Evolutionary conservation across 1,284 basidiomycete species (phyloP).

Genomic region (Butyriboletus regius): DNA sequence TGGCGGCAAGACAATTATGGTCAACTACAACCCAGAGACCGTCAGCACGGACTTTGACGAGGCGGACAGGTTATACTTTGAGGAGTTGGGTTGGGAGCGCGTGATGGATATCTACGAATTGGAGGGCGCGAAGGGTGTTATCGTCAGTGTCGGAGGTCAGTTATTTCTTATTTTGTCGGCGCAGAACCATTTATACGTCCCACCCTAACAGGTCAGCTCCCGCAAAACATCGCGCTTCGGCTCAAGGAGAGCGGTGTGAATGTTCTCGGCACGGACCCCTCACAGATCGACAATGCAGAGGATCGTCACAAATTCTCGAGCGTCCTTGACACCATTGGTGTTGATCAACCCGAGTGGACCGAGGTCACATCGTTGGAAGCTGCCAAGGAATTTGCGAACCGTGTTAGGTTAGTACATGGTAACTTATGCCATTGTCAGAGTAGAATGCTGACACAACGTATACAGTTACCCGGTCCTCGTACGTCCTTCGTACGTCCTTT

Average conservation of each 20-base stretch:
- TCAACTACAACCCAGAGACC: conserved; percentile 99
- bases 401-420: conserved; percentile 55
- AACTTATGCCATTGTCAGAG: neutral
- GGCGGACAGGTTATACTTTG: conserved; percentile 96
- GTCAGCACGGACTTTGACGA: conserved; percentile 99
- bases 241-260: conserved; percentile 87
- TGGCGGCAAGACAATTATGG: conserved; percentile 74
- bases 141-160: conserved; percentile 92
- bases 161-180: neutral
- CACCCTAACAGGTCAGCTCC: conserved; percentile 69
- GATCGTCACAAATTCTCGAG: conserved; percentile 99
- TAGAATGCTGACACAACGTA: conserved; percentile 12
- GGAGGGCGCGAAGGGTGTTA: conserved; percentile 84
- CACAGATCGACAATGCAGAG: conserved; percentile 93
- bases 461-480: conserved; percentile 87
- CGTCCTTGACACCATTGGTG: conserved; percentile 87
- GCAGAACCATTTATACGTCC: neutral
- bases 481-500: conserved; percentile 94
- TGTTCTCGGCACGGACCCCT: conserved; percentile 92
- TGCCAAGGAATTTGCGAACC: conserved; percentile 85
- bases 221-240: conserved; percentile 96
- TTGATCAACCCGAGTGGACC: conserved; percentile 95
- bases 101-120: conserved; percentile 99
- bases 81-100: conserved; percentile 93
- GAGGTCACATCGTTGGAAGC: conserved; percentile 85